Conservation (phyloP, 2,329 filamentous ascomycete genomes). For the Emericellopsis atlantica region DNA sequence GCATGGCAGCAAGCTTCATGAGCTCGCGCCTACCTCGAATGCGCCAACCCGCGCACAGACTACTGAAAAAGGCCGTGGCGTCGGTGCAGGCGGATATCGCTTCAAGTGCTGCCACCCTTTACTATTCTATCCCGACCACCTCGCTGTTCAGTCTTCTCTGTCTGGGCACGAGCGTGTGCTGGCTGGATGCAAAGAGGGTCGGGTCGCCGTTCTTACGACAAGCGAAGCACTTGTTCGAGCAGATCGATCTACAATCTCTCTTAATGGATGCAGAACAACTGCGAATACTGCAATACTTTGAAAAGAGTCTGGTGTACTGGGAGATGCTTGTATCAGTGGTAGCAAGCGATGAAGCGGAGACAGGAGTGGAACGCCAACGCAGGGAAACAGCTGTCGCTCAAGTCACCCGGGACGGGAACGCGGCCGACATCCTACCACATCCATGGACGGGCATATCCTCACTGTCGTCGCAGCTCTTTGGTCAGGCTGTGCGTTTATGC, state of each 20-base stretch:
- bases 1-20: conserved; percentile 26
- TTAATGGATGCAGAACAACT: conserved; percentile 7
- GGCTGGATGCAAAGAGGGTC: conserved; percentile 21
- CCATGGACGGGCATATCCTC: conserved; percentile 25
- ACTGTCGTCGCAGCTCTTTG: conserved; percentile 16
- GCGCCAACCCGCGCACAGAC: conserved; percentile 16
- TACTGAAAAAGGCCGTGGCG: conserved; percentile 19
- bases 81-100: conserved; percentile 20
- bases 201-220: conserved; percentile 19
- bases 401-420: neutral
- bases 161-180: conserved; percentile 24
- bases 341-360: conserved; percentile 2
- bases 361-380: neutral
- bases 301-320: conserved; percentile 24
- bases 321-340: conserved; percentile 25
- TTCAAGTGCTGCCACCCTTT: conserved; percentile 8
- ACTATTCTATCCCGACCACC: conserved; percentile 15
- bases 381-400: neutral
- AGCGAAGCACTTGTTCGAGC: conserved; percentile 8
- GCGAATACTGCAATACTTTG: conserved; percentile 21
- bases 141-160: conserved; percentile 24
- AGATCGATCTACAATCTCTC: conserved; percentile 8
- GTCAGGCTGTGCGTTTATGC: conserved; percentile 20
- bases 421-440: conserved; percentile 12
- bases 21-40: conserved; percentile 20